phyloP scores from a whole-genome alignment of 129 eudicot species.

The Lonicera japonica region DNA sequence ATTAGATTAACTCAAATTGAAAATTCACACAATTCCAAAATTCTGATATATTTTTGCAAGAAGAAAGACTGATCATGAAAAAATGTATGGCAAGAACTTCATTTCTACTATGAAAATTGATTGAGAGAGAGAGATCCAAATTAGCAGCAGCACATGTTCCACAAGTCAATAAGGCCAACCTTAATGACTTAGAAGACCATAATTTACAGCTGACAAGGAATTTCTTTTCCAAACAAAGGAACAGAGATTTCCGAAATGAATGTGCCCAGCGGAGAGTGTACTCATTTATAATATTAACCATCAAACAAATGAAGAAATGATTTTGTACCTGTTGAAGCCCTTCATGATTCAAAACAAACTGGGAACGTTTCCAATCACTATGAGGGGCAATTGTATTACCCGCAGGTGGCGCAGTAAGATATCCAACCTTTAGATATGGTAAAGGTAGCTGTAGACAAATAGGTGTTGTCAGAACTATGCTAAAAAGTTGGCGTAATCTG shows the following conservation, averaged over 20 bases:
- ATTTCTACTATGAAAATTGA: no score
- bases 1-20: not conserved
- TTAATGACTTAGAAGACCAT: not conserved
- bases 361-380: slow-evolving; percentile 73
- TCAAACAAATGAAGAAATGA: not conserved
- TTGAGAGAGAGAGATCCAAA: no score
- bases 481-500: not conserved
- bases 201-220: not conserved
- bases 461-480: slow-evolving; percentile 3
- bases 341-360: slow-evolving; percentile 83
- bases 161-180: no score
- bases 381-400: slow-evolving; percentile 79
- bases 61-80: no score
- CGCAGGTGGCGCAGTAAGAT: slow-evolving; percentile 73
- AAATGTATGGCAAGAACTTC: no score
- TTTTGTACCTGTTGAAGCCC: slow-evolving; percentile 68
- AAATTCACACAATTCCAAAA: not conserved
- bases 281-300: not conserved
- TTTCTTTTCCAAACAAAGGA: not conserved
- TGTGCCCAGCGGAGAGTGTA: no score
- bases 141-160: no score
- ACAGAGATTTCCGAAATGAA: not conserved
- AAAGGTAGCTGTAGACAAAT: slow-evolving; percentile 71
- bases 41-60: no score
- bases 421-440: slow-evolving; percentile 82